Conservation (phyloP, 495 filamentous ascomycete species). For the Hypoxylon crocopeplum region DNA sequence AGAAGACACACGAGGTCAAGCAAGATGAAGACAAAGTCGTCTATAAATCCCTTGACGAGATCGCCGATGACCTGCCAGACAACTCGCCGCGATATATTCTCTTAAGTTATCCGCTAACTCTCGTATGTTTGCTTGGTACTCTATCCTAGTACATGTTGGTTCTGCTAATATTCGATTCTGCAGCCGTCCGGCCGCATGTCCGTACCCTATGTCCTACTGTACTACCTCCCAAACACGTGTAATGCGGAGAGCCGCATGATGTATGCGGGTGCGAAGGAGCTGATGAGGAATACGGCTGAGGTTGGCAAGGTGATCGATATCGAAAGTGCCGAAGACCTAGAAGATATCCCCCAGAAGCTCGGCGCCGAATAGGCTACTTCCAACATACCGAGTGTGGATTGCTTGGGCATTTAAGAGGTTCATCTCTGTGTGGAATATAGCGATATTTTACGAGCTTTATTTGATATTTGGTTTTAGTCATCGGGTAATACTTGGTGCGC, state of each 20-base stretch:
- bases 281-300: conserved; percentile 90
- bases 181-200: conserved; percentile 56
- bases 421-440: conserved; percentile 5
- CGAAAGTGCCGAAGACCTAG: conserved; percentile 75
- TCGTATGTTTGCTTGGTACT: no score
- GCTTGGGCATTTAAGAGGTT: neutral
- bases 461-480: conserved; percentile 27
- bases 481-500: conserved; percentile 46
- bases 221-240: conserved; percentile 89
- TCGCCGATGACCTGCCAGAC: conserved; percentile 91
- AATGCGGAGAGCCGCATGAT: conserved; percentile 86
- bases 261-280: conserved; percentile 93
- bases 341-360: conserved; percentile 73
- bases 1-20: conserved; percentile 83
- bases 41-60: conserved; percentile 77
- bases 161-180: no score
- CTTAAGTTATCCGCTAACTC: conserved; percentile 85
- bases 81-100: conserved; percentile 87
- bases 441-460: conserved; percentile 19
- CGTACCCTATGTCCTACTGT: conserved; percentile 87
- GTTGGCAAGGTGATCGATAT: conserved; percentile 83
- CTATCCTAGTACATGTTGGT: no score
- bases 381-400: neutral
- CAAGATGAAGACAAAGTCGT: conserved; percentile 73
- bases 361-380: conserved; percentile 46